These are phyloP conservation scores for Colletotrichum spaethianum DNA, from an alignment of 2,329 filamentous ascomycete genomes.

Conservation along the genomic window DNA sequence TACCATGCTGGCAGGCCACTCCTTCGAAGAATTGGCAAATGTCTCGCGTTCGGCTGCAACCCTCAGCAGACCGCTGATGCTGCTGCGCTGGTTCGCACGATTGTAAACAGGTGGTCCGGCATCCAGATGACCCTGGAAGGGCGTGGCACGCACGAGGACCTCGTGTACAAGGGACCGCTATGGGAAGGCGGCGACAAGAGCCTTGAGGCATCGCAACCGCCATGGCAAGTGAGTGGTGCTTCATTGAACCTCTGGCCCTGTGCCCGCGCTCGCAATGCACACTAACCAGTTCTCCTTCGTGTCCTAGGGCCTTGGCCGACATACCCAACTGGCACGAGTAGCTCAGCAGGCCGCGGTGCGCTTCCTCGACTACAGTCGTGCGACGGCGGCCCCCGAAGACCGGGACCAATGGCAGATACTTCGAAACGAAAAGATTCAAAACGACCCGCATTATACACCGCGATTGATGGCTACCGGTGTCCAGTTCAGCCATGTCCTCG, in stretches of 20 bases:
- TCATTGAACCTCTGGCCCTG: neutral
- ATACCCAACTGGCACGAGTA: neutral
- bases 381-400: neutral
- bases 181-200: neutral
- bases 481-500: neutral
- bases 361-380: neutral
- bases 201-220: neutral
- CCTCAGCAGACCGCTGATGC: slow-evolving; percentile 33
- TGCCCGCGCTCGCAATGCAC: no score
- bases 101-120: slow-evolving; percentile 20
- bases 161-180: neutral
- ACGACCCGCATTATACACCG: neutral
- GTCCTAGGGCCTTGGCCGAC: neutral
- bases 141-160: neutral
- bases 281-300: neutral
- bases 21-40: slow-evolving; percentile 39
- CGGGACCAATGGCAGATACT: neutral
- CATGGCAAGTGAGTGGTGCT: neutral
- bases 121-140: neutral
- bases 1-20: no score
- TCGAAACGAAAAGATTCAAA: neutral
- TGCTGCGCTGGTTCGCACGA: slow-evolving; percentile 25
- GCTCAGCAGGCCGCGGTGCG: neutral
- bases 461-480: neutral
- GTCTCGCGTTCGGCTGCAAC: slow-evolving; percentile 43